Evolutionary conservation across 345 rosid species (phyloP).

Genomic region (Rhodamnia argentea): DNA sequence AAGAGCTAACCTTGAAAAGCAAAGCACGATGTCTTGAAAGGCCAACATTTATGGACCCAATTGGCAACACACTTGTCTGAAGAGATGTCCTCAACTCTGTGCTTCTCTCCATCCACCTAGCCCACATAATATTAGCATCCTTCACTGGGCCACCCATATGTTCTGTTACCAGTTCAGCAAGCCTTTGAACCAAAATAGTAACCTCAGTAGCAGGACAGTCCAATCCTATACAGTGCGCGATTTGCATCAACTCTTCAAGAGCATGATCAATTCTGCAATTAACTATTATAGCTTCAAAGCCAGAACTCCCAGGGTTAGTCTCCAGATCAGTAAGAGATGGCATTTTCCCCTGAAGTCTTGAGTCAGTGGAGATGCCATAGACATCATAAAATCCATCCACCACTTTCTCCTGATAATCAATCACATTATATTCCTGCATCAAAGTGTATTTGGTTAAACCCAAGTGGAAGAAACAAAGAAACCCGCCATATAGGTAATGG

Average conservation of each 20-base stretch:
- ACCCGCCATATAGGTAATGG: background rate
- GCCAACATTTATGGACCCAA: slow-evolving; percentile 85
- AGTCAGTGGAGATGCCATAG: slow-evolving; percentile 51
- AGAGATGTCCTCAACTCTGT: slow-evolving; percentile 68
- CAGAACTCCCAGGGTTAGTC: slow-evolving; percentile 50
- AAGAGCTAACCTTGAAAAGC: slow-evolving; percentile 79
- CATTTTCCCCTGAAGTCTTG: slow-evolving; percentile 55
- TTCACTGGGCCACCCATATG: slow-evolving; percentile 97
- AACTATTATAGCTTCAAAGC: slow-evolving; percentile 78
- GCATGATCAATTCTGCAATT: slow-evolving; percentile 62
- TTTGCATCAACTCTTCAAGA: slow-evolving; percentile 72
- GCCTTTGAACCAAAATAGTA: slow-evolving; percentile 55
- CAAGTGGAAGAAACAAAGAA: background rate
- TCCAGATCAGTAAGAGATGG: slow-evolving; percentile 86
- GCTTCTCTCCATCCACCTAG: slow-evolving; percentile 85
- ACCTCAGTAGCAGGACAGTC: slow-evolving; percentile 65
- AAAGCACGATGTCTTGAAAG: slow-evolving; percentile 94
- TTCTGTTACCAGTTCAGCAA: slow-evolving; percentile 90
- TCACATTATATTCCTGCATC: slow-evolving; percentile 78
- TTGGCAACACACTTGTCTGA: slow-evolving; percentile 71
- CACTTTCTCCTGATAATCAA: slow-evolving; percentile 91
- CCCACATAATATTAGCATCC: slow-evolving; percentile 76
- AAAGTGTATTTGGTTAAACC: background rate
- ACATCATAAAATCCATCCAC: slow-evolving; percentile 96
- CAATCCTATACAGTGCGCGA: slow-evolving; percentile 69